phyloP scores from a whole-genome alignment of 208 protist genomes.

The Acanthamoeba lenticulata region DNA sequence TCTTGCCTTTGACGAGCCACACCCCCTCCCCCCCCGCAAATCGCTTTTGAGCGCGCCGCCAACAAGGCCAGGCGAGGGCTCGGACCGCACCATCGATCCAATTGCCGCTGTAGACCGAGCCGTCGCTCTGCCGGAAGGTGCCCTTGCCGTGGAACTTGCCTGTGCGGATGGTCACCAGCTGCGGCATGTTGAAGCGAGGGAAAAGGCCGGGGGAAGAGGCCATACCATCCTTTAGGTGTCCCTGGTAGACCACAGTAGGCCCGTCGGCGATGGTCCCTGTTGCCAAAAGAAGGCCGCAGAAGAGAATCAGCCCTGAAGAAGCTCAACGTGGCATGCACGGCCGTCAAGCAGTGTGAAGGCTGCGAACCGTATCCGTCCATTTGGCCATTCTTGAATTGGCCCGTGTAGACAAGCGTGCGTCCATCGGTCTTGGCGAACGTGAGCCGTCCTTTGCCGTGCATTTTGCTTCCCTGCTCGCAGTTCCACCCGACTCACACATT shows the following conservation, averaged over 20 bases:
- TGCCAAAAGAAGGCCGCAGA: too few relatives aligned
- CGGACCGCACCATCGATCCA: background rate
- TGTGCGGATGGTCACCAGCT: background rate
- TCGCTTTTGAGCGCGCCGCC: too few relatives aligned
- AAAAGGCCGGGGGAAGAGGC: background rate
- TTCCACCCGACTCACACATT: too few relatives aligned
- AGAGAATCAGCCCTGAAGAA: too few relatives aligned
- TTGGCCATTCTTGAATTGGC: background rate
- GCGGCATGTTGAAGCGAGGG: background rate
- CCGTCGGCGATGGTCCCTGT: too few relatives aligned
- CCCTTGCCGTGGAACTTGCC: background rate
- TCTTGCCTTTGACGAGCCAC: background rate
- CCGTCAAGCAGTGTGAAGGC: background rate
- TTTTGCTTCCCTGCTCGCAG: background rate
- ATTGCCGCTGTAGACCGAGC: background rate
- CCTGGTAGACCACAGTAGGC: too few relatives aligned
- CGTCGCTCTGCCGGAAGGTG: background rate
- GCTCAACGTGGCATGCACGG: too few relatives aligned
- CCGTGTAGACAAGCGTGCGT: background rate
- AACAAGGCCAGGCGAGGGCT: too few relatives aligned
- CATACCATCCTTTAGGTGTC: background rate
- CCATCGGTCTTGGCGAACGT: background rate
- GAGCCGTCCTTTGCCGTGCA: background rate
- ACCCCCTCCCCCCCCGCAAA: background rate
- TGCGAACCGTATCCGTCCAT: slow-evolving; percentile 16